These are phyloP conservation scores for Martensiomyces pterosporus DNA, from an alignment of 192 early-diverging fungal species.

Conservation along the genomic window DNA sequence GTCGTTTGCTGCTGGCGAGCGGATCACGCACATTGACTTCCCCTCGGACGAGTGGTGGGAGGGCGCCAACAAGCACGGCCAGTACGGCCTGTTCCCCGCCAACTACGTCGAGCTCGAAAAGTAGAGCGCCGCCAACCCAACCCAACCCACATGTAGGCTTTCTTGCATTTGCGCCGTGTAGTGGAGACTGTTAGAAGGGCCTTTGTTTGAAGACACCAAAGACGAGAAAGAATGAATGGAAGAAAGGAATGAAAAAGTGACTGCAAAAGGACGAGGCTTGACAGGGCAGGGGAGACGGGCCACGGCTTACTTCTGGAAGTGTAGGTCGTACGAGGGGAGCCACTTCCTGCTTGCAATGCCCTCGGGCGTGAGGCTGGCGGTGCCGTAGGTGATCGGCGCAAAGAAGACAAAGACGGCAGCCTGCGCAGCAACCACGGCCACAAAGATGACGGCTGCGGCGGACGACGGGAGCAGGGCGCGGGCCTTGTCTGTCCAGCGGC, in stretches of 20 bases:
- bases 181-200: too few relatives aligned
- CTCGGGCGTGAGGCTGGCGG: conserved; percentile 55
- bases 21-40: conserved; percentile 75
- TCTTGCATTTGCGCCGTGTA: too few relatives aligned
- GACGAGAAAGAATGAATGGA: too few relatives aligned
- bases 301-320: conserved; percentile 53
- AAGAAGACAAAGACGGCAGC: conserved; percentile 70
- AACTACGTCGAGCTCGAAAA: conserved; percentile 45
- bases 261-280: too few relatives aligned
- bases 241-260: too few relatives aligned
- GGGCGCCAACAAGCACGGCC: conserved; percentile 56
- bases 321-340: conserved; percentile 83
- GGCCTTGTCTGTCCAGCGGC: conserved; percentile 25
- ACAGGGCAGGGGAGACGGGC: too few relatives aligned
- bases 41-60: conserved; percentile 93
- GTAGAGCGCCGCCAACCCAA: too few relatives aligned
- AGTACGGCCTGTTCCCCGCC: conserved; percentile 72
- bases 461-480: conserved; percentile 34
- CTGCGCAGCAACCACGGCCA: conserved; percentile 44
- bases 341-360: conserved; percentile 63
- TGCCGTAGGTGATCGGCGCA: conserved; percentile 85
- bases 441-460: conserved; percentile 42
- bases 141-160: too few relatives aligned
- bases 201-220: too few relatives aligned
- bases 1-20: conserved; percentile 68